These are phyloP conservation scores for Prunus yedoensis DNA, from an alignment of 331 rosid species.

Conservation along the genomic window DNA sequence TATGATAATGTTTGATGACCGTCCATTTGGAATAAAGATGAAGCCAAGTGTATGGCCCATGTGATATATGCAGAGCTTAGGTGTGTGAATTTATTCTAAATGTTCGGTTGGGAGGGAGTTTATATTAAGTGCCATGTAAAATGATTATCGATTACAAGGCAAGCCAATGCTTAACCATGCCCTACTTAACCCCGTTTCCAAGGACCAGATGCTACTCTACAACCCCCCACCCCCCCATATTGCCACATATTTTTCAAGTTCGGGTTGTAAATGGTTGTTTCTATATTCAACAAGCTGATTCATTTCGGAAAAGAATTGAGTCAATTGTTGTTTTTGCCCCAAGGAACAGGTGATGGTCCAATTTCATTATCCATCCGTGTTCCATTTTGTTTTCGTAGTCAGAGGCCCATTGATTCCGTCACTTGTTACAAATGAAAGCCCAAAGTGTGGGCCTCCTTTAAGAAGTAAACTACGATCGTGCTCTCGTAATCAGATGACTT, in stretches of 20 bases:
- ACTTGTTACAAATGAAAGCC: not conserved
- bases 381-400: too few relatives aligned
- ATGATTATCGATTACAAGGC: constrained; percentile 2
- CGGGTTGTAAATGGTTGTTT: not conserved
- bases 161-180: not conserved
- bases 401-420: not conserved
- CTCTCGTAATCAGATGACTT: too few relatives aligned
- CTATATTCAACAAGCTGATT: not conserved
- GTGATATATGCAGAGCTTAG: constrained; percentile 22
- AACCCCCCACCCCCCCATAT: not conserved
- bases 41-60: constrained; percentile 32
- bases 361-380: not conserved
- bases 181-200: not conserved
- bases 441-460: not conserved
- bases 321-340: not conserved
- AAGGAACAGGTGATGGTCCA: not conserved
- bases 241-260: not conserved
- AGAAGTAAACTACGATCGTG: too few relatives aligned
- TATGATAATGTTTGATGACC: constrained; percentile 23
- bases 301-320: too few relatives aligned
- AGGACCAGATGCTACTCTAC: not conserved
- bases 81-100: constrained; percentile 40
- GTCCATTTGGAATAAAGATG: constrained; percentile 36
- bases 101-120: constrained; percentile 59
- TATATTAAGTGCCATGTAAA: constrained; percentile 25